phyloP scores from a whole-genome alignment of 441 rosid species.

The Croton setiger region DNA sequence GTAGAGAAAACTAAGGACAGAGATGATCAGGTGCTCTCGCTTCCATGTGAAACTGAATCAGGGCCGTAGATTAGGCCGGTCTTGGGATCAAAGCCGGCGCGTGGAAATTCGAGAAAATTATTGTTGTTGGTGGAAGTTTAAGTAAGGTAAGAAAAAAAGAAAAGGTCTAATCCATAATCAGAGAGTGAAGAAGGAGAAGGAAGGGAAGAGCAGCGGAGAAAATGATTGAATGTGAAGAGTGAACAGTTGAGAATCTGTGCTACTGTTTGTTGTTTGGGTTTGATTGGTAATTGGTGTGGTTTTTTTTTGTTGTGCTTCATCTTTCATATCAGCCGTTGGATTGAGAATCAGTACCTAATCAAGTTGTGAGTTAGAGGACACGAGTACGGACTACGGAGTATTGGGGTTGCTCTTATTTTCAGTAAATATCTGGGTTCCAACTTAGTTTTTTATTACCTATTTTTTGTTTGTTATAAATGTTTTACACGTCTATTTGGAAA shows the following conservation, averaged over 20 bases:
- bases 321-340: neutral
- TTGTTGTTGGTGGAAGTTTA: neutral
- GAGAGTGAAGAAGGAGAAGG: neutral
- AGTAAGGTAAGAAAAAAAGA: neutral
- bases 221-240: slow-evolving; percentile 23
- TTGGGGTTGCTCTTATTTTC: too few relatives aligned
- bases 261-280: slow-evolving; percentile 12
- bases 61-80: slow-evolving; percentile 37
- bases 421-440: too few relatives aligned
- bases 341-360: neutral
- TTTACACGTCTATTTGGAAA: too few relatives aligned
- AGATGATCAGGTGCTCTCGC: slow-evolving; percentile 15
- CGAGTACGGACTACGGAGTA: neutral
- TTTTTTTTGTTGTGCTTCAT: neutral
- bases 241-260: slow-evolving; percentile 31
- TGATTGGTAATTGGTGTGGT: neutral
- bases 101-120: slow-evolving; percentile 19
- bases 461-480: too few relatives aligned
- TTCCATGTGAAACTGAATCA: slow-evolving; percentile 24
- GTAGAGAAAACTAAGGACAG: neutral
- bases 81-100: slow-evolving; percentile 14
- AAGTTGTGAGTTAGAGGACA: neutral
- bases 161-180: slow-evolving; percentile 7
- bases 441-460: too few relatives aligned
- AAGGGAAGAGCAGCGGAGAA: slow-evolving; percentile 12